phyloP scores from a whole-genome alignment of 2,329 filamentous ascomycete genomes.

The Trichocomaceae sp. region DNA sequence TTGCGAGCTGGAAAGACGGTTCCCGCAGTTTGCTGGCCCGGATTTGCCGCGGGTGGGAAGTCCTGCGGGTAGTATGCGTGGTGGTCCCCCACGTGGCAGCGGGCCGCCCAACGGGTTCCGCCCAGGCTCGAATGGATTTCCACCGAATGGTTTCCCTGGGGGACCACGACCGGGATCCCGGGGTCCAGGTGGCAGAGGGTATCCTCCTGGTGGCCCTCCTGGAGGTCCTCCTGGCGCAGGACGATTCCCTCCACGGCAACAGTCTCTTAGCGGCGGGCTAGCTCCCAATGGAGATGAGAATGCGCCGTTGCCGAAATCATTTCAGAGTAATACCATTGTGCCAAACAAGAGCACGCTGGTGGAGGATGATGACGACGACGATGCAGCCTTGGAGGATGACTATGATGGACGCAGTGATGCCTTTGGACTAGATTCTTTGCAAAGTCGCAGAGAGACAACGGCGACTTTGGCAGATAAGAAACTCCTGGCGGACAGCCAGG shows the following conservation, averaged over 20 bases:
- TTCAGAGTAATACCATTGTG: slow-evolving; percentile 92
- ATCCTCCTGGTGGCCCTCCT: slow-evolving; percentile 25
- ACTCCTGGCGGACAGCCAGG: slow-evolving; percentile 70
- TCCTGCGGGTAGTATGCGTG: slow-evolving; percentile 55
- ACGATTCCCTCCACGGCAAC: slow-evolving; percentile 34
- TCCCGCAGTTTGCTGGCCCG: slow-evolving; percentile 67
- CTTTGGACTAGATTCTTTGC: slow-evolving; percentile 53
- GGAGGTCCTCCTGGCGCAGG: slow-evolving; percentile 32
- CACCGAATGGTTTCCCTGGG: slow-evolving; percentile 29
- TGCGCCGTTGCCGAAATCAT: slow-evolving; percentile 76
- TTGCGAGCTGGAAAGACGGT: slow-evolving; percentile 84
- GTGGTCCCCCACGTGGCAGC: slow-evolving; percentile 45
- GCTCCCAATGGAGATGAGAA: slow-evolving; percentile 60
- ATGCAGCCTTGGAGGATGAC: slow-evolving; percentile 51
- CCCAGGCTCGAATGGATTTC: slow-evolving; percentile 23
- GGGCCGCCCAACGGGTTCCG: slow-evolving; percentile 48
- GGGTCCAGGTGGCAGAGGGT: slow-evolving; percentile 30
- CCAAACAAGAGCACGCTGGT: slow-evolving; percentile 98
- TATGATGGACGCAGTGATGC: slow-evolving; percentile 56
- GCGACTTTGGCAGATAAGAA: slow-evolving; percentile 58
- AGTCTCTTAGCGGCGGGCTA: slow-evolving; percentile 34
- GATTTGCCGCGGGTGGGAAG: slow-evolving; percentile 66
- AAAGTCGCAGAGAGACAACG: slow-evolving; percentile 43
- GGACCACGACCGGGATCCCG: slow-evolving; percentile 38
- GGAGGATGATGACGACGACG: slow-evolving; percentile 92